Evolutionary conservation across 2,329 filamentous ascomycete species (phyloP).

Genomic region (Colletotrichum endophyticum): DNA sequence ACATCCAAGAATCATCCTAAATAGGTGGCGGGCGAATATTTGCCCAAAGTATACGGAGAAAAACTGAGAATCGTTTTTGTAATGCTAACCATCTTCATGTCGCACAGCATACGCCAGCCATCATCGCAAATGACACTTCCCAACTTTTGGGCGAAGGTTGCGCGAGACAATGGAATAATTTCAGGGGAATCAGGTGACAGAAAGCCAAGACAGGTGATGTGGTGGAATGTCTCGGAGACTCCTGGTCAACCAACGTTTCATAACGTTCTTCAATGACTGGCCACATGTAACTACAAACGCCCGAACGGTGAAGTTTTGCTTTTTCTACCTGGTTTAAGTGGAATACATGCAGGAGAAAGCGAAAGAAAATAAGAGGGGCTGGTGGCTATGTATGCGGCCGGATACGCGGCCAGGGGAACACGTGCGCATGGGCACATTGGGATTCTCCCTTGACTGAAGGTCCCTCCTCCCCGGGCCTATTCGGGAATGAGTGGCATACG

Average conservation of each 20-base stretch:
- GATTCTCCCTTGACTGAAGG: not conserved
- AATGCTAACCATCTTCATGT: not conserved
- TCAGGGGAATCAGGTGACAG: not conserved
- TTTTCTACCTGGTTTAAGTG: not conserved
- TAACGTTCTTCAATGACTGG: not conserved
- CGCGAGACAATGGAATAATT: not conserved
- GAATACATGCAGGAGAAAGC: not conserved
- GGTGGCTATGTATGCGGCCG: not conserved
- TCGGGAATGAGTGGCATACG: not conserved
- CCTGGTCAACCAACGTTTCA: not conserved
- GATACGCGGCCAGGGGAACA: not conserved
- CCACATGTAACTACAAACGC: not conserved
- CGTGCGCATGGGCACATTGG: not conserved
- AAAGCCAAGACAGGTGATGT: not conserved
- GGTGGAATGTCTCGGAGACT: not conserved
- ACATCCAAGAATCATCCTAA: not conserved
- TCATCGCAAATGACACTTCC: not conserved
- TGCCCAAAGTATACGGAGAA: not conserved
- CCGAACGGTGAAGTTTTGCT: not conserved
- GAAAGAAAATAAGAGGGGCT: not conserved
- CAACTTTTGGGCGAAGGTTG: not conserved
- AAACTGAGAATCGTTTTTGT: not conserved
- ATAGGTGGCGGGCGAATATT: not conserved
- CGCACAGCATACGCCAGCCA: not conserved
- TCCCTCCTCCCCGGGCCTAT: not conserved